Percentiles rank a stretch among this genome's conserved stretches.
Conservation (phyloP, 129 eudicot species). For the Centaurea solstitialis region DNA sequence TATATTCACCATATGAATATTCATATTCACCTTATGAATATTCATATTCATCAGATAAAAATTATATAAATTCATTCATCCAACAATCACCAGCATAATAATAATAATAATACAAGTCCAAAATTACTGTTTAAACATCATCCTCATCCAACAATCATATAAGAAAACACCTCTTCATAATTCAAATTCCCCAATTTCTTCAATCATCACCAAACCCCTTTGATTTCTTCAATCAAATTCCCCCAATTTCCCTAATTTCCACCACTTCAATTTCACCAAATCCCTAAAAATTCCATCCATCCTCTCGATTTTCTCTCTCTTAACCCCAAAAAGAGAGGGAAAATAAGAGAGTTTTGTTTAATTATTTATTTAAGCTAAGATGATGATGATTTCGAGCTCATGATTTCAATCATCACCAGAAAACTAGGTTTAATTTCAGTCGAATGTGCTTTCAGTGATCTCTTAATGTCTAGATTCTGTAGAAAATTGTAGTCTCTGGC, state of each 20-base stretch:
- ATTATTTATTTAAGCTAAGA: no score
- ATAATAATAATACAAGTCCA: no score
- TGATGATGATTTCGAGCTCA: neutral
- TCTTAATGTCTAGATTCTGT: constrained; percentile 32
- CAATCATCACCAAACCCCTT: neutral
- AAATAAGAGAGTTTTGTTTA: neutral
- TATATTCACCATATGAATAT: no score
- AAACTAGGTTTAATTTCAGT: neutral
- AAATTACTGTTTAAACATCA: no score
- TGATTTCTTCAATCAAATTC: constrained; percentile 7
- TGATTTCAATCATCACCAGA: neutral
- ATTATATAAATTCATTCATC: no score
- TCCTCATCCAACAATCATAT: no score
- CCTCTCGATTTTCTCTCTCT: constrained; percentile 8
- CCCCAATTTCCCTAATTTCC: constrained; percentile 3
- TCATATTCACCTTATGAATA: no score
- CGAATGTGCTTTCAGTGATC: constrained; percentile 52
- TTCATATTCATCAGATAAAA: no score
- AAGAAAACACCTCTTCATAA: no score
- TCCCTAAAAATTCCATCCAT: neutral
- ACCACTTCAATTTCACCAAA: constrained; percentile 5
- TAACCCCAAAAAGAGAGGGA: constrained; percentile 4
- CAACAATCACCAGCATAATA: no score
- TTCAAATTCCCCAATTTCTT: no score
- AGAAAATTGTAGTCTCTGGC: constrained; percentile 14